Evolutionary conservation across 805 yeast genomes (phyloP).

Genomic region (Starmerella lactis-condensi): DNA sequence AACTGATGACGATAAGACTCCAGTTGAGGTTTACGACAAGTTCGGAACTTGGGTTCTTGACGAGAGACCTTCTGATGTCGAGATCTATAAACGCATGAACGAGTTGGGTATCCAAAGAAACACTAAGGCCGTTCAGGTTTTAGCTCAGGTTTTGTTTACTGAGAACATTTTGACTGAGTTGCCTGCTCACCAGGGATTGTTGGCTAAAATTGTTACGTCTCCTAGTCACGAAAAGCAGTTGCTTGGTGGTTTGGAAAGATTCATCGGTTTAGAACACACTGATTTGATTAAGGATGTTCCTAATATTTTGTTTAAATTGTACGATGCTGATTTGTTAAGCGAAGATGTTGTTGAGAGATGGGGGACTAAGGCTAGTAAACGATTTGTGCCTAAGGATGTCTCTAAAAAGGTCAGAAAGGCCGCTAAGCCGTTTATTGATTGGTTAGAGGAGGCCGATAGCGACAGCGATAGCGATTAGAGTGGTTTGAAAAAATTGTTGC

Average conservation of each 20-base stretch:
- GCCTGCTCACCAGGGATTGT: conserved; percentile 60
- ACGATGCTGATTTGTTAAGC: conserved; percentile 64
- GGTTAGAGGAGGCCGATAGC: conserved; percentile 89
- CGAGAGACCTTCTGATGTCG: conserved; percentile 66
- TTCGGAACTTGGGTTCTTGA: conserved; percentile 80
- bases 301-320: conserved; percentile 60
- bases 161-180: conserved; percentile 57
- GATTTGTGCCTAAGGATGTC: conserved; percentile 77
- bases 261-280: conserved; percentile 65
- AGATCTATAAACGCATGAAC: conserved; percentile 72
- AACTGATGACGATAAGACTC: conserved; percentile 23
- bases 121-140: conserved; percentile 68
- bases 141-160: conserved; percentile 69
- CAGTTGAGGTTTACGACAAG: conserved; percentile 39
- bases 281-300: conserved; percentile 56
- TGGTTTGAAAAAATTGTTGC: no score
- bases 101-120: conserved; percentile 57
- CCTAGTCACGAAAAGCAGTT: conserved; percentile 58
- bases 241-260: conserved; percentile 90
- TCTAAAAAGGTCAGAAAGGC: conserved; percentile 90
- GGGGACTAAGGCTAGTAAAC: conserved; percentile 84
- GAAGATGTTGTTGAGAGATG: conserved; percentile 68
- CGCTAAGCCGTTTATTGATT: conserved; percentile 83
- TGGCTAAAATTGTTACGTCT: conserved; percentile 53
- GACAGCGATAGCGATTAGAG: conserved; percentile 30